Evolutionary conservation across 345 rosid genomes (phyloP), one percentile per base, ranked within the genome.

Genomic region (Lepidium aucheri): DNA sequence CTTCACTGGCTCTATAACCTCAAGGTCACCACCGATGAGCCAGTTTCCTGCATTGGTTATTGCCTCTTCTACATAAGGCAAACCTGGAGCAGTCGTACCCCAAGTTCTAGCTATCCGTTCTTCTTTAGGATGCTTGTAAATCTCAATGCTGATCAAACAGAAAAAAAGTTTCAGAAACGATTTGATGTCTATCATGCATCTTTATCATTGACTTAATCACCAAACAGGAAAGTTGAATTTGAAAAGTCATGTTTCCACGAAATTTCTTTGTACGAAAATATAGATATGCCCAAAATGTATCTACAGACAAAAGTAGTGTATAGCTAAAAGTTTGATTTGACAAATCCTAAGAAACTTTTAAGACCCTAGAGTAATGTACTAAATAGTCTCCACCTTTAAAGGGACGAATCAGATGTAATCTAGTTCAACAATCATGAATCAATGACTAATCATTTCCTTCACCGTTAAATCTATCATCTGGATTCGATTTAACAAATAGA

Each of bases 61-160:
- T 7, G 95, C 75, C 74, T 90, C 83, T 39, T 90, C 95, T 11
- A 76, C 97, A 44, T 88, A 94, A 11, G 99, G 99, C 49, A 94
- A 82, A 64, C 99, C 99, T 43, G 90, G 86, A 8, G 89, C 97
- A 1, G 89, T 85, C 9, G 96, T 94, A 58, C 99, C 99, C 99
- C 99, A 94, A 5, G 96, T 90, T 74, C 97, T 83, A 4, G 99
- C 99, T 53, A 90, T 84, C 64, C 99, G 74, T 75, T 94, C 99
- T 88, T 94, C 99, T 71, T 86, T 94, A 24, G 89, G 93, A 65
- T 90, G 99, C 83, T 90, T 88, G 84, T 90, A 94, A 39, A 90
- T 88, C 84, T 94, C 97, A 74, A 94, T 81, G 71, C 97, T 94
- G 85, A 71, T 78, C 7, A 54, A 56, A 65, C 20, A 58, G 1